These are phyloP conservation scores for Rubroshorea leprosula DNA, from an alignment of 345 rosid species.

Conservation along the genomic window DNA sequence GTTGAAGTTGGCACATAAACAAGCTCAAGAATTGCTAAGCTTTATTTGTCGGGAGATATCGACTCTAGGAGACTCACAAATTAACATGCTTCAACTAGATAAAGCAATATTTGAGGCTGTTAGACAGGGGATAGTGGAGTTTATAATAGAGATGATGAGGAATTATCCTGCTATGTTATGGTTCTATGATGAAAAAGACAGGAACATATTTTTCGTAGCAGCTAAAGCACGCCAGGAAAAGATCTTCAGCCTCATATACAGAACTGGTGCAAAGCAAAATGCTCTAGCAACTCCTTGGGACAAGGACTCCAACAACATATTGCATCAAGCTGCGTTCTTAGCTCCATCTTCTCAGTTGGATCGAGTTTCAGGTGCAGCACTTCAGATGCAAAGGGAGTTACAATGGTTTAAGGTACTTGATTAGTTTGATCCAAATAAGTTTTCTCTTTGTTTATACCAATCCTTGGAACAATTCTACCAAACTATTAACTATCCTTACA, in stretches of 20 bases:
- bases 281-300: constrained; percentile 41
- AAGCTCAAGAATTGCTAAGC: constrained; percentile 41
- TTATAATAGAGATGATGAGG: constrained; percentile 43
- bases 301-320: constrained; percentile 41
- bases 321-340: constrained; percentile 60
- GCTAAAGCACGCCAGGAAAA: constrained; percentile 62
- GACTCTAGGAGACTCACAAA: constrained; percentile 20
- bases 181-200: constrained; percentile 35
- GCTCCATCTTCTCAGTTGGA: constrained; percentile 59
- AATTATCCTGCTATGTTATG: constrained; percentile 53
- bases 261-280: constrained; percentile 57
- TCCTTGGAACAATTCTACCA: too few species aligned
- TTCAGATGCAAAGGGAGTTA: constrained; percentile 77
- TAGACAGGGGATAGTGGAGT: constrained; percentile 56
- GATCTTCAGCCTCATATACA: constrained; percentile 59
- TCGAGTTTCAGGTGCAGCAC: constrained; percentile 60
- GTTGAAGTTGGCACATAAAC: constrained; percentile 45
- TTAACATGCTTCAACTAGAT: constrained; percentile 26
- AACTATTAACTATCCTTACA: too few species aligned
- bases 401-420: constrained; percentile 68
- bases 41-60: constrained; percentile 49
- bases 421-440: too few species aligned
- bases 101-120: constrained; percentile 50
- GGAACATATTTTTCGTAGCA: constrained; percentile 53
- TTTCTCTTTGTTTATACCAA: too few species aligned